Percentiles rank a stretch among this genome's conserved stretches.
Conservation (phyloP, 2,329 filamentous ascomycete species). For the Teratosphaeria viscida region DNA sequence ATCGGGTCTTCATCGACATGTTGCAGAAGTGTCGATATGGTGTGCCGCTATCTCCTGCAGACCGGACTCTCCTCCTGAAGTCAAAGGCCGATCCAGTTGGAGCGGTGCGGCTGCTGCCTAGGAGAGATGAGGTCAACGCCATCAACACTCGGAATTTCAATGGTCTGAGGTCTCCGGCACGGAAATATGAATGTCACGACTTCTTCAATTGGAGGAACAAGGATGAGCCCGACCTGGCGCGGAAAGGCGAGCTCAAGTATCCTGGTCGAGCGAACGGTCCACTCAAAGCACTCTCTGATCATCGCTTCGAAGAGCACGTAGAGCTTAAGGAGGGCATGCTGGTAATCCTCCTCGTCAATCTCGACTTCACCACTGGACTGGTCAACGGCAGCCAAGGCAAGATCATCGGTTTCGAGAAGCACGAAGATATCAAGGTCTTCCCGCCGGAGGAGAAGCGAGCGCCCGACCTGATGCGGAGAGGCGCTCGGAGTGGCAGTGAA, state of each 20-base stretch:
- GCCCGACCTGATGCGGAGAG: constrained; percentile 4
- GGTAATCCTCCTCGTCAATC: constrained; percentile 44
- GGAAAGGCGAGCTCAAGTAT: constrained; percentile 5
- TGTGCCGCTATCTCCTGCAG: constrained; percentile 9
- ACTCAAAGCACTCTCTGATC: constrained; percentile 20
- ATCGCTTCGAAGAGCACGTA: constrained; percentile 36
- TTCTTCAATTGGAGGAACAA: constrained; percentile 20
- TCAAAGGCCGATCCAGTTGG: constrained; percentile 32
- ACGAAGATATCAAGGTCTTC: constrained; percentile 9
- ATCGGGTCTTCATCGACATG: constrained; percentile 43
- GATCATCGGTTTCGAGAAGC: constrained; percentile 28
- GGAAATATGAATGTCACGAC: constrained; percentile 10
- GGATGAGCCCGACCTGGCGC: constrained; percentile 7
- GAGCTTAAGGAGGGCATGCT: constrained; percentile 43
- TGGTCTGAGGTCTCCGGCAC: constrained; percentile 9
- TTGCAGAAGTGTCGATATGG: constrained; percentile 42
- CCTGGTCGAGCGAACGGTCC: constrained; percentile 7
- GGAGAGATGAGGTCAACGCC: constrained; percentile 18
- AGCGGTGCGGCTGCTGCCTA: constrained; percentile 31
- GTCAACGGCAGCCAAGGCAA: constrained; percentile 41
- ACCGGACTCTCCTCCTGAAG: constrained; percentile 35
- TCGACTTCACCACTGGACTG: constrained; percentile 32
- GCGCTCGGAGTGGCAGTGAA: not conserved
- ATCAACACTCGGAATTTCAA: constrained; percentile 1
- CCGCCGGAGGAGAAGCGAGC: not conserved